phyloP scores from a whole-genome alignment of 805 yeast species.

The Monosporozyma solicola region DNA sequence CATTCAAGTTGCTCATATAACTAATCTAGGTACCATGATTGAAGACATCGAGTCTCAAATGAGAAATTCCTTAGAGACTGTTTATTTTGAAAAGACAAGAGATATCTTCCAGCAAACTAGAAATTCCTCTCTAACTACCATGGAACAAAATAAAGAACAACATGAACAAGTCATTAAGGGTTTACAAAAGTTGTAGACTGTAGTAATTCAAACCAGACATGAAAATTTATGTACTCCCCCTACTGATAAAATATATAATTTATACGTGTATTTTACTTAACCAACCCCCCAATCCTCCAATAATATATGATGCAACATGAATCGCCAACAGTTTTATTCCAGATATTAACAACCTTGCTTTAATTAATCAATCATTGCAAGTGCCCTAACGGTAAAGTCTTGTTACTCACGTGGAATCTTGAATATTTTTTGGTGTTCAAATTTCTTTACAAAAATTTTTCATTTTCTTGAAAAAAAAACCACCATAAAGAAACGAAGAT shows the following conservation, averaged over 20 bases:
- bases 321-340: background rate
- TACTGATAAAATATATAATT: background rate
- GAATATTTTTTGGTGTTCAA: background rate
- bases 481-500: background rate
- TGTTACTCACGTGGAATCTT: background rate
- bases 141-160: constrained; percentile 12
- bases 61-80: constrained; percentile 83
- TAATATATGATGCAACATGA: background rate
- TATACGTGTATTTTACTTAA: background rate
- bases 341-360: background rate
- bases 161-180: constrained; percentile 33
- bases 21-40: constrained; percentile 74
- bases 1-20: constrained; percentile 57
- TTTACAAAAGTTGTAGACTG: constrained; percentile 16
- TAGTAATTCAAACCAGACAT: background rate
- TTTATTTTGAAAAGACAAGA: constrained; percentile 88
- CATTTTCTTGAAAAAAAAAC: background rate
- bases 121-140: constrained; percentile 10
- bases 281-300: background rate
- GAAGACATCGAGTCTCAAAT: constrained; percentile 85
- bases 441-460: background rate
- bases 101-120: constrained; percentile 73
- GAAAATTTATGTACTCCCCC: background rate
- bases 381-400: background rate
- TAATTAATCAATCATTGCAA: no score